These are phyloP conservation scores for Tetrapisispora fleetii DNA, from an alignment of 805 yeast species.

Conservation along the genomic window DNA sequence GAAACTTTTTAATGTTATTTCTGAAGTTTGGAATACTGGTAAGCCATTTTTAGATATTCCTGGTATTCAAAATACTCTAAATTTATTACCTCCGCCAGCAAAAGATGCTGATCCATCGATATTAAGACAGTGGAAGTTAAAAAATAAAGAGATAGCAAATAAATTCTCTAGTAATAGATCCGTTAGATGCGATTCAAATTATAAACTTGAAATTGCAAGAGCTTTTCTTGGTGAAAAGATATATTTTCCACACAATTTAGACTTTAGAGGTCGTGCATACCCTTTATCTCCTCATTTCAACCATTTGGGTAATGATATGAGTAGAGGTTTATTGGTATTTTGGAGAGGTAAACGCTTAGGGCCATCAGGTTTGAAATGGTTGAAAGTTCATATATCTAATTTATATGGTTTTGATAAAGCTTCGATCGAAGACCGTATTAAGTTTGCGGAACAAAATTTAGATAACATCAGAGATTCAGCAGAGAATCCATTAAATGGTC, in stretches of 20 bases:
- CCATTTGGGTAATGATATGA: slow-evolving; percentile 70
- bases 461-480: slow-evolving; percentile 50
- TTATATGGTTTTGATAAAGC: slow-evolving; percentile 68
- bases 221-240: slow-evolving; percentile 76
- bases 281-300: slow-evolving; percentile 75
- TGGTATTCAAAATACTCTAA: slow-evolving; percentile 37
- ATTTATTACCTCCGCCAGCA: slow-evolving; percentile 49
- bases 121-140: slow-evolving; percentile 56
- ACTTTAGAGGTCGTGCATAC: slow-evolving; percentile 77
- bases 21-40: slow-evolving; percentile 82
- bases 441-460: slow-evolving; percentile 48
- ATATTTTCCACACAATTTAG: slow-evolving; percentile 72
- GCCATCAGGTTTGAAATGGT: slow-evolving; percentile 55
- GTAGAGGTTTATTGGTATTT: slow-evolving; percentile 59
- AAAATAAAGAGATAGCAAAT: slow-evolving; percentile 46
- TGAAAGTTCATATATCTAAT: slow-evolving; percentile 67
- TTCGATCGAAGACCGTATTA: slow-evolving; percentile 51
- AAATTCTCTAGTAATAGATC: slow-evolving; percentile 65
- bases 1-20: slow-evolving; percentile 54
- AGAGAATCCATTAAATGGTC: slow-evolving; percentile 45
- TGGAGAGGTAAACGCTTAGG: slow-evolving; percentile 74
- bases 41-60: slow-evolving; percentile 67
- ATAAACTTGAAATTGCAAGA: slow-evolving; percentile 89
- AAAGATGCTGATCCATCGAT: slow-evolving; percentile 62
- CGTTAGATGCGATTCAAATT: slow-evolving; percentile 86